A percentile compares a stretch with the other conserved stretches of the same genome.
Conservation (phyloP, 371 early-diverging fungal genomes). For the Paraphysoderma sedebokerense region DNA sequence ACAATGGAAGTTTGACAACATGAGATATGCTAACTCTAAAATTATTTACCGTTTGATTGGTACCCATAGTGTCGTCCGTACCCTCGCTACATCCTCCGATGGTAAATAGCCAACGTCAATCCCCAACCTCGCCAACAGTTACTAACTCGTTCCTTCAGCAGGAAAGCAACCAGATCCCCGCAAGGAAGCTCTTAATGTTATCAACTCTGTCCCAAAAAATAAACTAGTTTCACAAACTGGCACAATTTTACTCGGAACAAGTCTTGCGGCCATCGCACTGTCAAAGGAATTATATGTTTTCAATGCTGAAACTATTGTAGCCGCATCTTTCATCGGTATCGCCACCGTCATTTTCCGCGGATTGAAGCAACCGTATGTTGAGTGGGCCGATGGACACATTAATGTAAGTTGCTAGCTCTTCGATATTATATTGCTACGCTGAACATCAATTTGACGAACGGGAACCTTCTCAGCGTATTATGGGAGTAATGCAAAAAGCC, state of each 20-base stretch:
- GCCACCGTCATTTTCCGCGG: conserved; percentile 52
- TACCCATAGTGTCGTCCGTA: no score
- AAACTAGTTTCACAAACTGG: conserved; percentile 74
- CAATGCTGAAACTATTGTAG: conserved; percentile 81
- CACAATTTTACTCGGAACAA: conserved; percentile 64
- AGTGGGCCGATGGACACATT: conserved; percentile 70
- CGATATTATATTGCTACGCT: conserved; percentile 1
- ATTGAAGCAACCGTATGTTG: conserved; percentile 67
- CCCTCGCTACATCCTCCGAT: no score
- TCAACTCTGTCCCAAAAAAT: conserved; percentile 82
- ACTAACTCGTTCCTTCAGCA: no score
- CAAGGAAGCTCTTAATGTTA: conserved; percentile 64
- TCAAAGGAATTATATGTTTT: conserved; percentile 92
- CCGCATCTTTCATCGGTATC: conserved; percentile 46
- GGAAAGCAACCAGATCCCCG: conserved; percentile 29
- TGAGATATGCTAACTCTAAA: no score
- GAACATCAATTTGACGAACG: no score
- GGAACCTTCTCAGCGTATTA: no score
- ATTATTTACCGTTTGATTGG: no score
- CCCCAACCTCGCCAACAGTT: no score
- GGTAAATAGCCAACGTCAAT: no score
- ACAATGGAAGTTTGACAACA: no score
- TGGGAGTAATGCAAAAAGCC: conserved; percentile 59
- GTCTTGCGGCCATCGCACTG: conserved; percentile 69
- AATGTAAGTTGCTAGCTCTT: conserved; percentile 20